A percentile compares a stretch with the other conserved stretches of the same genome.
These are phyloP conservation scores for Croton setiger DNA, from an alignment of 441 rosid genomes.

Conservation along the genomic window DNA sequence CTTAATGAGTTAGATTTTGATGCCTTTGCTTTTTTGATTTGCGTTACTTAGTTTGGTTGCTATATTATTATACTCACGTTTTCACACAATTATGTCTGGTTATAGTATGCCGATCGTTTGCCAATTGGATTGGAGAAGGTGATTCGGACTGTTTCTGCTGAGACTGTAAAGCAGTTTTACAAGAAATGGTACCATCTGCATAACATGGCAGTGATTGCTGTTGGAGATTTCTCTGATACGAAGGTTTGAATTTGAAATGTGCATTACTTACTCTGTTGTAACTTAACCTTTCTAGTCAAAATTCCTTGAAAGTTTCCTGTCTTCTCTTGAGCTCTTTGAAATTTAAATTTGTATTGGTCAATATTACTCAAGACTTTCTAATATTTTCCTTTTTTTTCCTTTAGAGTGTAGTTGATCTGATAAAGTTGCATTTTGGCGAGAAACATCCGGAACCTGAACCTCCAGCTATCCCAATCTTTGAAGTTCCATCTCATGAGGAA, in stretches of 20 bases:
- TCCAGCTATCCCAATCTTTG: slow-evolving; percentile 55
- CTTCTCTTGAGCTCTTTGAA: background rate
- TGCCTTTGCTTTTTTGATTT: slow-evolving; percentile 13
- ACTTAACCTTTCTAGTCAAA: slow-evolving; percentile 9
- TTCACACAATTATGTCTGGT: slow-evolving; percentile 15
- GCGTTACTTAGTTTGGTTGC: background rate
- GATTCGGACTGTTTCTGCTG: slow-evolving; percentile 75
- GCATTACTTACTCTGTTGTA: slow-evolving; percentile 9
- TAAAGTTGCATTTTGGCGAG: slow-evolving; percentile 66
- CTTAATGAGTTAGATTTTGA: background rate
- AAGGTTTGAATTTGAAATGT: slow-evolving; percentile 43
- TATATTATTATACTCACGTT: slow-evolving; percentile 10
- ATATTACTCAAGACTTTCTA: background rate
- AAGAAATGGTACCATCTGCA: slow-evolving; percentile 80
- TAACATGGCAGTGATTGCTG: slow-evolving; percentile 91
- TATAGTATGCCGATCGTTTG: slow-evolving; percentile 91
- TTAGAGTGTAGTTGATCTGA: slow-evolving; percentile 81
- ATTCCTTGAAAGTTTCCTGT: slow-evolving; percentile 18
- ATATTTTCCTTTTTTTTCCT: slow-evolving; percentile 11
- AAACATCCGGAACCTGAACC: slow-evolving; percentile 45
- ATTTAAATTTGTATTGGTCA: background rate
- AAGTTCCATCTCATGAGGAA: slow-evolving; percentile 76
- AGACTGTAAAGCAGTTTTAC: slow-evolving; percentile 70
- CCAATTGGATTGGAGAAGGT: slow-evolving; percentile 94
- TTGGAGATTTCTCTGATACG: slow-evolving; percentile 89